These are phyloP conservation scores for slime mould (Dictyostelium discoideum) DNA, from an alignment of 78 protist species.

Conservation along the genomic window DNA sequence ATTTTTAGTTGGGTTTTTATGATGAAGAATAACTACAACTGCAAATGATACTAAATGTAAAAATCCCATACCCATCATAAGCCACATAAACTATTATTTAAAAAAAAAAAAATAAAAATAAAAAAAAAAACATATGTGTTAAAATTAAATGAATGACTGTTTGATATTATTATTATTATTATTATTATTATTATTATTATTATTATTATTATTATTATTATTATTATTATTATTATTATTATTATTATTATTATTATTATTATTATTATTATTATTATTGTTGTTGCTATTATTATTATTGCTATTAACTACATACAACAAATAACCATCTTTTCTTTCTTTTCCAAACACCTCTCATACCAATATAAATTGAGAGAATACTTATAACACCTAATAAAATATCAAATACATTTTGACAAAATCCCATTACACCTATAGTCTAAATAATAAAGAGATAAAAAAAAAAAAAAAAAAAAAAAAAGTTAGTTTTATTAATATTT, in stretches of 20 bases:
- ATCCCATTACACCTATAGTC: conserved; percentile 80
- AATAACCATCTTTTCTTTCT: conserved; percentile 38
- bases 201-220: too few species aligned
- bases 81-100: conserved; percentile 40
- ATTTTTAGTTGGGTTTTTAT: conserved; percentile 1
- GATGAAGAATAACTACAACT: conserved; percentile 41
- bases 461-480: not conserved
- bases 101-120: not conserved
- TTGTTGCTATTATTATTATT: too few species aligned
- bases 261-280: too few species aligned
- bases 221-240: too few species aligned
- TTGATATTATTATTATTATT: not conserved
- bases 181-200: too few species aligned
- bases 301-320: not conserved
- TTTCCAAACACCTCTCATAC: conserved; percentile 61
- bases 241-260: too few species aligned
- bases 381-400: conserved; percentile 40
- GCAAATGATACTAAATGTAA: conserved; percentile 28
- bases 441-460: not conserved
- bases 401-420: conserved; percentile 45
- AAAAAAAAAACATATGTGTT: too few species aligned
- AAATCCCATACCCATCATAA: conserved; percentile 31
- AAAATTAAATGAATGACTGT: too few species aligned
- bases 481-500: not conserved
- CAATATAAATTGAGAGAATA: not conserved